Conservation (phyloP, 371 early-diverging fungal genomes). For the Amoeboaphelidium occidentale region DNA sequence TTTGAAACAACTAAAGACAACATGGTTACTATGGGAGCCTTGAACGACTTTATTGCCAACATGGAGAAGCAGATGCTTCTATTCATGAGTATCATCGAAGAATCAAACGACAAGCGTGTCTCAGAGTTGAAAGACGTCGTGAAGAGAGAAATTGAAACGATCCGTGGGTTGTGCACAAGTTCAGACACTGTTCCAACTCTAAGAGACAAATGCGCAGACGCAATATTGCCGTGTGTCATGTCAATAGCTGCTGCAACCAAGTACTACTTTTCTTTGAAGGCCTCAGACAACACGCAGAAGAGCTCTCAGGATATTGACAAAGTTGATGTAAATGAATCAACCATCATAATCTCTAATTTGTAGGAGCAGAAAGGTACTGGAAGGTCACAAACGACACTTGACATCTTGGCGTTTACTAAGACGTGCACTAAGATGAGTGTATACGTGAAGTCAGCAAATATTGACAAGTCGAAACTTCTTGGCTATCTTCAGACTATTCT, state of each 20-base stretch:
- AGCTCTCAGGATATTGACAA: background rate
- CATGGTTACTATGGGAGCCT: too few species aligned
- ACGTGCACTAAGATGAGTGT: background rate
- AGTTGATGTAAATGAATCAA: background rate
- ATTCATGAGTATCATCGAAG: too few species aligned
- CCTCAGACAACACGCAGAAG: background rate
- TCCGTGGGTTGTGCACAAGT: too few species aligned
- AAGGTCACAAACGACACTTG: background rate
- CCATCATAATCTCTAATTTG: background rate
- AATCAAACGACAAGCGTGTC: too few species aligned
- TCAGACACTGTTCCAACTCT: too few species aligned
- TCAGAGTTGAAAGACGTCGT: too few species aligned
- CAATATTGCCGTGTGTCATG: background rate
- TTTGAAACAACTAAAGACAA: too few species aligned
- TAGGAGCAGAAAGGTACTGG: background rate
- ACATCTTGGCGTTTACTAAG: background rate
- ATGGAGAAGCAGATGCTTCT: too few species aligned
- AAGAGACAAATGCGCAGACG: too few species aligned
- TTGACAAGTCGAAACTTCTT: background rate
- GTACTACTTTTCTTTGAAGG: background rate
- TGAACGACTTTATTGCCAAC: too few species aligned
- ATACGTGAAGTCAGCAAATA: background rate
- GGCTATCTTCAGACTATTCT: background rate
- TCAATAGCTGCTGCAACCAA: background rate
- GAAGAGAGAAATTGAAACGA: too few species aligned